Percentiles rank a stretch among this genome's conserved stretches.
Evolutionary conservation across 1,139 yeast species (phyloP).

Genomic region (Hansenula sp.): DNA sequence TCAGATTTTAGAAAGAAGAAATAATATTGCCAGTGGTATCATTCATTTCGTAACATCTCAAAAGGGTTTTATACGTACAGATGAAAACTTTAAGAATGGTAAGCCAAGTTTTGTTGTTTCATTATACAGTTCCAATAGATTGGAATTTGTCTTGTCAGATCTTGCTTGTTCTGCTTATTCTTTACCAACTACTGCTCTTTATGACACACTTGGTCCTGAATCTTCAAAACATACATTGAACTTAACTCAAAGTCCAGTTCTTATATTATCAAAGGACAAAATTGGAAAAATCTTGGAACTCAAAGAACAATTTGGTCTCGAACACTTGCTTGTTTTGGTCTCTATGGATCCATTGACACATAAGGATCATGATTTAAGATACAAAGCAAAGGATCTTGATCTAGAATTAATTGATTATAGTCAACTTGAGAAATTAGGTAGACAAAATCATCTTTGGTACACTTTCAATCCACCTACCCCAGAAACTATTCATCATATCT

Average conservation of each 20-base stretch:
- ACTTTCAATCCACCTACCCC: constrained; percentile 42
- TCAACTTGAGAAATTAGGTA: constrained; percentile 44
- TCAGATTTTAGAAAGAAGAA: constrained; percentile 27
- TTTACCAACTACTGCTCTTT: constrained; percentile 51
- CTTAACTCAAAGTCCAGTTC: constrained; percentile 50
- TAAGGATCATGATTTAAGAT: constrained; percentile 11
- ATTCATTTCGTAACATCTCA: constrained; percentile 33
- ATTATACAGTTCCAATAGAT: constrained; percentile 47
- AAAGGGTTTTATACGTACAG: constrained; percentile 11
- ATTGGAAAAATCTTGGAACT: constrained; percentile 35
- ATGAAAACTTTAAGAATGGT: constrained; percentile 7
- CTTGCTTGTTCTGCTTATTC: constrained; percentile 50
- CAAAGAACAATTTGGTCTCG: constrained; percentile 16
- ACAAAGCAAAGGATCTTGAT: constrained; percentile 23
- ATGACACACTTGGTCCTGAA: constrained; percentile 58
- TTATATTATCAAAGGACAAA: constrained; percentile 45
- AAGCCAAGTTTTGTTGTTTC: constrained; percentile 40
- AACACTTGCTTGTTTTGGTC: constrained; percentile 26
- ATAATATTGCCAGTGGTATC: constrained; percentile 41
- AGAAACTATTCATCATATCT: constrained; percentile 48
- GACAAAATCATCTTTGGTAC: constrained; percentile 34
- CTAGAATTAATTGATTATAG: constrained; percentile 34
- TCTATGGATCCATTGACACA: constrained; percentile 37
- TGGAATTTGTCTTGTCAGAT: constrained; percentile 60
- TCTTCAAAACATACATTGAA: constrained; percentile 54